phyloP scores from a whole-genome alignment of 192 early-diverging fungal genomes.

The Rhizophlyctis rosea region DNA sequence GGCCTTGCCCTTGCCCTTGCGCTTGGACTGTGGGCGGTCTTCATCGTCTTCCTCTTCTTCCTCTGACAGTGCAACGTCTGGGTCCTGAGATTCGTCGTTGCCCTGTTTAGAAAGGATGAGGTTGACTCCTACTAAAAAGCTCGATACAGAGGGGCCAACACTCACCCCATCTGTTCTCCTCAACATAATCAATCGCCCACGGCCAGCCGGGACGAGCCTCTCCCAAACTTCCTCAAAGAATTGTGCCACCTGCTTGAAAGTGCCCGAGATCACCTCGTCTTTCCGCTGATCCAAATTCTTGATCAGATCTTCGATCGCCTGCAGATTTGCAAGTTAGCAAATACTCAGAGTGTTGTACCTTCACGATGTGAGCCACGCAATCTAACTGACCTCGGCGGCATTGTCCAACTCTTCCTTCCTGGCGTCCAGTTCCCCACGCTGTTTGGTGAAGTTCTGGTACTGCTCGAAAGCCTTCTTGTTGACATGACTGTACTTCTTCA shows the following conservation, averaged over 20 bases:
- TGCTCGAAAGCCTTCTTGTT: conserved; percentile 99
- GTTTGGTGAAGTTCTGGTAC: conserved; percentile 89
- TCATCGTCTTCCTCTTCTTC: conserved; percentile 3
- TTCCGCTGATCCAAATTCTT: conserved; percentile 90
- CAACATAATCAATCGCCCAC: conserved; percentile 84
- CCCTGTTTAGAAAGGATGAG: neutral
- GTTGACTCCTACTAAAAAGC: neutral
- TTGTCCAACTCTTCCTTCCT: conserved; percentile 87
- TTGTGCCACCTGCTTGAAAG: conserved; percentile 87
- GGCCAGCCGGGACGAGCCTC: conserved; percentile 84
- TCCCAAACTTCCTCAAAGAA: conserved; percentile 87
- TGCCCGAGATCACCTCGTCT: conserved; percentile 95
- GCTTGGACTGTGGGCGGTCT: neutral
- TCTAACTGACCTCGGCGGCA: conserved; percentile 52
- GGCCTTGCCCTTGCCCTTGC: neutral
- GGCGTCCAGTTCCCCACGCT: conserved; percentile 75
- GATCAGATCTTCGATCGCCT: conserved; percentile 85
- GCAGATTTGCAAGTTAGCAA: too few species aligned
- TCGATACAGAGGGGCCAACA: neutral
- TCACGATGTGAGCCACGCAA: too few species aligned
- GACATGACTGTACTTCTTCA: conserved; percentile 89
- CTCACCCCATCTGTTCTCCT: conserved; percentile 46
- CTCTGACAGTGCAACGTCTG: neutral
- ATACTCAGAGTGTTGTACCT: too few species aligned
- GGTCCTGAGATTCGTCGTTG: conserved; percentile 6